A percentile compares a stretch with the other conserved stretches of the same genome.
Evolutionary conservation across 805 yeast species (phyloP).

Genomic region (Metschnikowia gelsemii): DNA sequence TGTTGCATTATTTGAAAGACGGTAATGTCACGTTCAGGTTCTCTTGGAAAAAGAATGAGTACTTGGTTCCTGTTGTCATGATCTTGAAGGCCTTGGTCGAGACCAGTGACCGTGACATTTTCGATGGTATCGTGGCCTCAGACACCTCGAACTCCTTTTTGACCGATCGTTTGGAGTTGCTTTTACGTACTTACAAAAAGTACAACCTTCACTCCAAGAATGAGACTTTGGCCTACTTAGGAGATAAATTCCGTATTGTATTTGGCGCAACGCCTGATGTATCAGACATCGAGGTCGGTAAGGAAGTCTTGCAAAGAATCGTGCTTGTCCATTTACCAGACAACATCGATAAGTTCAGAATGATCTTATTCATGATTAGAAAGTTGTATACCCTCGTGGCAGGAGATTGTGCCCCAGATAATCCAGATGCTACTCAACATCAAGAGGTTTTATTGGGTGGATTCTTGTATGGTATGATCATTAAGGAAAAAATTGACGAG

Average conservation of each 20-base stretch:
- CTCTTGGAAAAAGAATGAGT: slow-evolving; percentile 96
- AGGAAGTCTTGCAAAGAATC: slow-evolving; percentile 75
- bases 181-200: slow-evolving; percentile 82
- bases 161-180: slow-evolving; percentile 95
- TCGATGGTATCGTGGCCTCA: slow-evolving; percentile 92
- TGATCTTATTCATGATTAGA: slow-evolving; percentile 92
- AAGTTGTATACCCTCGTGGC: slow-evolving; percentile 93
- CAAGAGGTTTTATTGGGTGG: slow-evolving; percentile 96
- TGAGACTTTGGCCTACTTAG: slow-evolving; percentile 90
- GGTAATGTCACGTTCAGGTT: slow-evolving; percentile 96
- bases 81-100: slow-evolving; percentile 85
- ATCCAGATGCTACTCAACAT: slow-evolving; percentile 99
- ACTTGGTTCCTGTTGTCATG: slow-evolving; percentile 90
- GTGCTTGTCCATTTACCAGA: slow-evolving; percentile 84
- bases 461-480: slow-evolving; percentile 91
- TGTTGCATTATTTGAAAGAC: slow-evolving; percentile 90
- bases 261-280: slow-evolving; percentile 86
- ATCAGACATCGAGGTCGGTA: slow-evolving; percentile 88
- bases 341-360: slow-evolving; percentile 76
- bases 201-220: slow-evolving; percentile 75
- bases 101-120: slow-evolving; percentile 91
- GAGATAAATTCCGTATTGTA: slow-evolving; percentile 93
- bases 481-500: slow-evolving; percentile 95
- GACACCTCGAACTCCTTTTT: slow-evolving; percentile 86
- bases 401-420: slow-evolving; percentile 94